These are phyloP conservation scores for Cornus suecica DNA, from an alignment of 148 eudicot genomes.

Conservation along the genomic window DNA sequence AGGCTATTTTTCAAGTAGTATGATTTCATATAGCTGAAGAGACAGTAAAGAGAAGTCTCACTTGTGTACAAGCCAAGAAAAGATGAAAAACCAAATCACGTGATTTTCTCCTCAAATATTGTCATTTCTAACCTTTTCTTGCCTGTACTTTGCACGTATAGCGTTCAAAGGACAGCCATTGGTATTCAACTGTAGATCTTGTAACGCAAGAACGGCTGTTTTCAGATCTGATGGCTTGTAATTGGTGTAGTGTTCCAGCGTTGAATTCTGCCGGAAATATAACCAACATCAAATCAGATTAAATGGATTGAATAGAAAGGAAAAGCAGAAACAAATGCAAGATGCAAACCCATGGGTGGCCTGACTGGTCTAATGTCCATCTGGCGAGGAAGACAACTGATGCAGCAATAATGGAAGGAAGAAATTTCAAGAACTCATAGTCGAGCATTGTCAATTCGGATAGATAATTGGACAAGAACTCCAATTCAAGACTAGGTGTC, in stretches of 20 bases:
- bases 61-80: neutral
- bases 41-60: neutral
- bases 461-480: conserved; percentile 75
- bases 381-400: conserved; percentile 83
- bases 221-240: conserved; percentile 61
- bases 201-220: conserved; percentile 47
- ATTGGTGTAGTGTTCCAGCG: conserved; percentile 58
- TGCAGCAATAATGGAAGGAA: conserved; percentile 78
- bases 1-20: neutral
- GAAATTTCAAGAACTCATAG: conserved; percentile 62
- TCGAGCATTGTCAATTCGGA: conserved; percentile 79
- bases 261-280: conserved; percentile 44
- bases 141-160: conserved; percentile 64
- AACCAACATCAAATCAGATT: neutral
- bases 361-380: conserved; percentile 74
- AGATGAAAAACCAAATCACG: neutral
- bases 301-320: neutral
- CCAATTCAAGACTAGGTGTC: conserved; percentile 54
- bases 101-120: neutral
- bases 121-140: conserved; percentile 50
- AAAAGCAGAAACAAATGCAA: neutral
- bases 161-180: conserved; percentile 49
- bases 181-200: conserved; percentile 48
- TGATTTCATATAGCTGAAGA: neutral
- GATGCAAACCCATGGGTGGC: conserved; percentile 71